A percentile compares a stretch with the other conserved stretches of the same genome.
phyloP scores from a whole-genome alignment of 2,329 filamentous ascomycete genomes.

The Helotiales sp. region DNA sequence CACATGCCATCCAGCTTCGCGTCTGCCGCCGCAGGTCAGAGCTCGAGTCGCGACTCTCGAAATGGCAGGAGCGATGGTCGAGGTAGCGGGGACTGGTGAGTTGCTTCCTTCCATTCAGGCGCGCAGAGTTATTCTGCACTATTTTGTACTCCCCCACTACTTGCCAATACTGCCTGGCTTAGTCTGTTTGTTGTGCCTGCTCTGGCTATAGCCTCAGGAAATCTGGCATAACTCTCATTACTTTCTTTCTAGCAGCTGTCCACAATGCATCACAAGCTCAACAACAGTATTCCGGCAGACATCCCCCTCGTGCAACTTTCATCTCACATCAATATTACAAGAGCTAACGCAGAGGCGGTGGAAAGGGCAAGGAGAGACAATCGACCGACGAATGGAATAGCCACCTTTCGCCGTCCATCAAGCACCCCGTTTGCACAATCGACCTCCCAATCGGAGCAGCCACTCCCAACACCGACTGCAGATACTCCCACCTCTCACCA shows the following conservation, averaged over 20 bases:
- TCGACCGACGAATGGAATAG: slow-evolving; percentile 60
- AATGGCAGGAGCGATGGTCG: slow-evolving; percentile 58
- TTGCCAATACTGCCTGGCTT: neutral
- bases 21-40: slow-evolving; percentile 78
- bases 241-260: neutral
- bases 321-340: too few species aligned
- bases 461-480: slow-evolving; percentile 18
- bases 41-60: slow-evolving; percentile 59
- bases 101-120: slow-evolving; percentile 27
- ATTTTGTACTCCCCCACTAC: neutral
- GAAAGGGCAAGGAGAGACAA: slow-evolving; percentile 58
- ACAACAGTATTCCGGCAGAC: neutral
- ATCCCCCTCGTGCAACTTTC: neutral
- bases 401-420: slow-evolving; percentile 64
- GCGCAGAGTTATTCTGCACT: neutral
- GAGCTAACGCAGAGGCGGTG: neutral
- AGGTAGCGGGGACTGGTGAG: slow-evolving; percentile 73
- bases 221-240: neutral
- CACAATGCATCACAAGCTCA: neutral
- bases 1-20: slow-evolving; percentile 82
- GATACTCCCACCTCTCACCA: slow-evolving; percentile 25
- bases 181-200: neutral
- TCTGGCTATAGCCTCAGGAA: neutral
- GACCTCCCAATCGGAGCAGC: slow-evolving; percentile 25
- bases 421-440: slow-evolving; percentile 52